phyloP scores from a whole-genome alignment of 2,329 filamentous ascomycete genomes.

The Blastomyces percursus region DNA sequence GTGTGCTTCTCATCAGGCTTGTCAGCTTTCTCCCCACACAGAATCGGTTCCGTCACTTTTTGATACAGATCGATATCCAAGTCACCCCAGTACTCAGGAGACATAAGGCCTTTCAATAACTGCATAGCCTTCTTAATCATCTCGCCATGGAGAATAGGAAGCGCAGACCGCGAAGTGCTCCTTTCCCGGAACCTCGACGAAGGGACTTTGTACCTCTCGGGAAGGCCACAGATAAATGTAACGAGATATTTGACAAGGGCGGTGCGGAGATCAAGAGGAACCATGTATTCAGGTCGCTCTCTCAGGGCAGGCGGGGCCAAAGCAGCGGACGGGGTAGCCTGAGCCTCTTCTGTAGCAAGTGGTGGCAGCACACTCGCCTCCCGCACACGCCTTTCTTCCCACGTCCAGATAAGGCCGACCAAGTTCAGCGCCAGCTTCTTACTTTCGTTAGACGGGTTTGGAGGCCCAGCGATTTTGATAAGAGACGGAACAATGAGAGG shows the following conservation, averaged over 20 bases:
- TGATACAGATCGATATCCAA: conserved; percentile 84
- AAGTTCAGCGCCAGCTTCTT: conserved; percentile 85
- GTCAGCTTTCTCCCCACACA: conserved; percentile 73
- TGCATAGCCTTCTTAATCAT: conserved; percentile 76
- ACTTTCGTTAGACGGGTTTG: conserved; percentile 77
- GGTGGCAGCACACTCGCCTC: conserved; percentile 4
- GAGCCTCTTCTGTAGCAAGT: conserved; percentile 58
- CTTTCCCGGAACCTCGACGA: conserved; percentile 55
- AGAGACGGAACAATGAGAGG: conserved; percentile 80
- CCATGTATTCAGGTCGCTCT: conserved; percentile 55
- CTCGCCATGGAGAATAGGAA: conserved; percentile 54
- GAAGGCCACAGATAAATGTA: conserved; percentile 82
- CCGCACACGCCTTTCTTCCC: conserved; percentile 75
- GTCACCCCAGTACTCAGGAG: conserved; percentile 82
- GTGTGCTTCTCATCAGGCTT: conserved; percentile 74
- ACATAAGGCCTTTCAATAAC: conserved; percentile 72
- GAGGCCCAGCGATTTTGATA: conserved; percentile 67
- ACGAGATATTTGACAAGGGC: conserved; percentile 92
- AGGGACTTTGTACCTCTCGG: conserved; percentile 70
- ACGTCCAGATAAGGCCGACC: conserved; percentile 81
- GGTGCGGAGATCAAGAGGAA: conserved; percentile 55
- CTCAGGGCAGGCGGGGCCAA: conserved; percentile 32
- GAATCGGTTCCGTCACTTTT: conserved; percentile 75
- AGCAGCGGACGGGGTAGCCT: conserved; percentile 42
- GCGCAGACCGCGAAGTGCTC: conserved; percentile 33